Evolutionary conservation across 805 yeast genomes (phyloP).

Genomic region (Suhomyces sp.): DNA sequence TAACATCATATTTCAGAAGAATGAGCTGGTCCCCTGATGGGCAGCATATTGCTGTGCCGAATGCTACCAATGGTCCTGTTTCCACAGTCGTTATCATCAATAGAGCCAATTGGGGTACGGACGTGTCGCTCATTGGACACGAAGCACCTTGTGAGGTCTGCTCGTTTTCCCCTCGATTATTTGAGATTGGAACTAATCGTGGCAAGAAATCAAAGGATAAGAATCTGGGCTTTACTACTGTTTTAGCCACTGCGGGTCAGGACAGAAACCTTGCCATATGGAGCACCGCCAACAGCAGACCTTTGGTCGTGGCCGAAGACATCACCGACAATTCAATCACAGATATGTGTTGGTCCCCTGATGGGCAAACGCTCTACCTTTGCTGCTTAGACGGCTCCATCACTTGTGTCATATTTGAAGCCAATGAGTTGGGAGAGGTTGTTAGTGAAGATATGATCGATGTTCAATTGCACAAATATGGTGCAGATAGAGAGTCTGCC

Average conservation of each 20-base stretch:
- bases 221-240: conserved; percentile 49
- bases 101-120: conserved; percentile 78
- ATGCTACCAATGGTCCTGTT: conserved; percentile 81
- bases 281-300: conserved; percentile 75
- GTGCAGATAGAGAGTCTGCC: conserved; percentile 81
- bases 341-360: conserved; percentile 85
- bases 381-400: conserved; percentile 86
- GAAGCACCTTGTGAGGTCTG: conserved; percentile 85
- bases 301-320: conserved; percentile 76
- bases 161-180: conserved; percentile 68
- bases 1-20: conserved; percentile 85
- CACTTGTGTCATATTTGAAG: conserved; percentile 61
- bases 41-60: conserved; percentile 80
- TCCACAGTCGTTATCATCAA: conserved; percentile 69
- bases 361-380: conserved; percentile 68
- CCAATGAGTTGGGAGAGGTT: conserved; percentile 59
- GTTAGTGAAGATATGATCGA: conserved; percentile 64
- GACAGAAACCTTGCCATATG: conserved; percentile 85
- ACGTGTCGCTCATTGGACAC: conserved; percentile 71
- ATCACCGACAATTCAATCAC: conserved; percentile 76
- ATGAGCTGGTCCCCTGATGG: conserved; percentile 93
- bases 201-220: conserved; percentile 11
- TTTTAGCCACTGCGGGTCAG: conserved; percentile 95
- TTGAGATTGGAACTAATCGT: conserved; percentile 30
- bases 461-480: conserved; percentile 73